Conservation (phyloP, 2,329 filamentous ascomycete genomes). For the Cordyceps pruinosa region DNA sequence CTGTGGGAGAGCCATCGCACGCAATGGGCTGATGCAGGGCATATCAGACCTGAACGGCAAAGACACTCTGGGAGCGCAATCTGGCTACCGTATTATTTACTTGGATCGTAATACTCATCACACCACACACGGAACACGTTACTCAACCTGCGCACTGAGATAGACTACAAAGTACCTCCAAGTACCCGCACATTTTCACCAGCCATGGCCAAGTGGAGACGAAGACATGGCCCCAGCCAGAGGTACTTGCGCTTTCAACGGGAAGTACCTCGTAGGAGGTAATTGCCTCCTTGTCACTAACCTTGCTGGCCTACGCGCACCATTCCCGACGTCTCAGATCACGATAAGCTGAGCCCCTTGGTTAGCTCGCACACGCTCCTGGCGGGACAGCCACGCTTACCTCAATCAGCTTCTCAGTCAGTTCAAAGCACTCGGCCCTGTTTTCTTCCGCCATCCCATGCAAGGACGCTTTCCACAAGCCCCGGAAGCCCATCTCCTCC, state of each 20-base stretch:
- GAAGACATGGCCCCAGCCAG: neutral
- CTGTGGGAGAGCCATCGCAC: too few relatives aligned
- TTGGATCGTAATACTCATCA: too few relatives aligned
- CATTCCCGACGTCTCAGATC: neutral
- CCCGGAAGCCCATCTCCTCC: conserved; percentile 55
- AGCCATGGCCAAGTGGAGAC: too few relatives aligned
- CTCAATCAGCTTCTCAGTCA: conserved; percentile 57
- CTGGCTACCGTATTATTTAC: too few relatives aligned
- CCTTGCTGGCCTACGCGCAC: neutral
- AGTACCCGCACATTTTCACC: too few relatives aligned
- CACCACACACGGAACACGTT: too few relatives aligned
- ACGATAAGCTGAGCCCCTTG: conserved; percentile 9
- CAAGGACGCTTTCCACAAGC: conserved; percentile 53
- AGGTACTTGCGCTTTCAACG: neutral
- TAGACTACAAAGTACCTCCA: too few relatives aligned
- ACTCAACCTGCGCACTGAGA: too few relatives aligned
- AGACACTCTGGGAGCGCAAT: too few relatives aligned
- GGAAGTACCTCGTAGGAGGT: neutral
- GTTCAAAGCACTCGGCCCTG: conserved; percentile 43
- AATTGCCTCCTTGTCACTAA: neutral
- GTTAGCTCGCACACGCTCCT: neutral
- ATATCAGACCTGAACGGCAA: too few relatives aligned
- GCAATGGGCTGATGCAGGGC: too few relatives aligned
- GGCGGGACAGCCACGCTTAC: conserved; percentile 29
- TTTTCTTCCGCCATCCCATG: conserved; percentile 43